Base-by-base conservation (phyloP, 1,139 yeast species). In the Scheffersomyces insectosa region DNA sequence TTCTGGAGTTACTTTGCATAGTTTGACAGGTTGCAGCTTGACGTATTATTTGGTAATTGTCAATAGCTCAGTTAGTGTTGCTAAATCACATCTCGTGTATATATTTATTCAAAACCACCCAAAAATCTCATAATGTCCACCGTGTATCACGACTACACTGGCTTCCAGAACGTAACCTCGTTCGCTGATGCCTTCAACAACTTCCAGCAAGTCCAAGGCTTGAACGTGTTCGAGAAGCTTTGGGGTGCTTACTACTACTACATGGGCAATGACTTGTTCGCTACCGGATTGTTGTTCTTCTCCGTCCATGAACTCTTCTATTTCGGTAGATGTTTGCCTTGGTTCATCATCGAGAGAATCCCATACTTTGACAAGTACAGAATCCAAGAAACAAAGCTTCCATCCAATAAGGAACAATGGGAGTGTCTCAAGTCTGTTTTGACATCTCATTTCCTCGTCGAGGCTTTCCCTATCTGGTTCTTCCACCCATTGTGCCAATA, bases 391-490 rank as follows among this genome's bases (percentile, higher is more conserved):
- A 63, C 67, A 29, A 72, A 72, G 49, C 45, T 72, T 16, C 77
- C 77, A 9, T 60, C 72, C n/a, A 56, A 58, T 39, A 52, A 61
- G 46, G 78, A 73, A 50, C 79, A 73, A 51, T 73, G 78, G 78
- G 78, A 73, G 51, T 73, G 79, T 53, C 62, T 72, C 51, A 72
- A 72, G 55, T 62, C 72, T 28, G 77, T 73, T 28, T 59, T 72
- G 43, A 70, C 66, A 30, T 70, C 75, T 14, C 79, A 73, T 50
- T 66, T 73, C 43, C 56, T 73, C 44, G 76, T 73, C 37, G 79
- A 73, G 52, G 76, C 72, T 5, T 65, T 73, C 41, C 78, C 79
- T 28, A 73, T 73, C 47, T 73, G 79, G 79, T 65, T 72, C 31
- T 73, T 73, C 64, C 79, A 73, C 49, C 79, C 79, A 9, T 50